A percentile compares a stretch with the other conserved stretches of the same genome.
These are phyloP conservation scores for Juglanconis sp. DNA, from an alignment of 2,329 filamentous ascomycete genomes.

Conservation along the genomic window DNA sequence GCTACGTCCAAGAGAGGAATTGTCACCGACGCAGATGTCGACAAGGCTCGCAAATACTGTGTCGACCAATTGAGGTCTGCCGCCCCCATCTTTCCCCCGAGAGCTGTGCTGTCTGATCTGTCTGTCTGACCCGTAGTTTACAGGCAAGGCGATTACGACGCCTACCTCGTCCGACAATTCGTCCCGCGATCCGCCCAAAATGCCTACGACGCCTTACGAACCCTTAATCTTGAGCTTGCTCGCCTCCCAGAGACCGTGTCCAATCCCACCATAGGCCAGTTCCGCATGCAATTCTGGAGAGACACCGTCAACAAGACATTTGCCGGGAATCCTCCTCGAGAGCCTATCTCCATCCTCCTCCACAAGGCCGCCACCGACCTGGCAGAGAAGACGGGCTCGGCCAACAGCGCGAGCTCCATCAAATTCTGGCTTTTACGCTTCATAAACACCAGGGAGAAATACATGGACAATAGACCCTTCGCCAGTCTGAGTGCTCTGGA, in stretches of 20 bases:
- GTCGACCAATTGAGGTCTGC: constrained; percentile 48
- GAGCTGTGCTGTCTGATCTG: too few species aligned
- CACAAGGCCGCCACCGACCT: constrained; percentile 67
- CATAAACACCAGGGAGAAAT: constrained; percentile 75
- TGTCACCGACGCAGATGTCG: constrained; percentile 49
- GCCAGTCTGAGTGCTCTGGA: constrained; percentile 71
- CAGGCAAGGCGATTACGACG: constrained; percentile 85
- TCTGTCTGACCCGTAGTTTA: neutral
- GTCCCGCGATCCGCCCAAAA: constrained; percentile 71
- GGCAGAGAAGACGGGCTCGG: constrained; percentile 37
- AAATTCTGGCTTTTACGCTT: constrained; percentile 75
- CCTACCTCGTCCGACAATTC: constrained; percentile 82
- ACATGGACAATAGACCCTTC: constrained; percentile 82
- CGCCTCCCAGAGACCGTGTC: constrained; percentile 87
- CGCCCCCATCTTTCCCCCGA: neutral
- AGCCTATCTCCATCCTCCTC: constrained; percentile 85
- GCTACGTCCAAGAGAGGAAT: constrained; percentile 32
- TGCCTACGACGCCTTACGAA: constrained; percentile 84
- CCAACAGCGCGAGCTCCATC: constrained; percentile 46
- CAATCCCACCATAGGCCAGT: constrained; percentile 77
- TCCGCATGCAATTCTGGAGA: constrained; percentile 95
- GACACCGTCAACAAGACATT: constrained; percentile 79
- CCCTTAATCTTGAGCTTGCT: constrained; percentile 89
- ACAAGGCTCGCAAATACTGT: constrained; percentile 53
- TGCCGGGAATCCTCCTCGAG: constrained; percentile 74